A percentile compares a stretch with the other conserved stretches of the same genome.
Conservation (phyloP, 2,329 filamentous ascomycete species). For the Sarocladium strictum region DNA sequence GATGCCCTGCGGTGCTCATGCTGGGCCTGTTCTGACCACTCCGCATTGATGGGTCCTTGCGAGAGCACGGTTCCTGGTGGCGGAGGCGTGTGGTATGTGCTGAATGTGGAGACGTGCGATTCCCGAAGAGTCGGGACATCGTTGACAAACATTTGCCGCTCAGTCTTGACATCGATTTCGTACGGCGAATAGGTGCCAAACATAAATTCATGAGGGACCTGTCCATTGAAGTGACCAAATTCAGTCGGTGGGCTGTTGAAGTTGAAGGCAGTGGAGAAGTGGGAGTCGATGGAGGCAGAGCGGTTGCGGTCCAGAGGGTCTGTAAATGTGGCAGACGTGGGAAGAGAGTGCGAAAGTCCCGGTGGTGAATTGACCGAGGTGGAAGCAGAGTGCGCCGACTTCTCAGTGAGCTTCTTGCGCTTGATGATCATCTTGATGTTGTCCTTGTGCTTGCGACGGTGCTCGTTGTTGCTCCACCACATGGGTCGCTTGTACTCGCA, state of each 20-base stretch:
- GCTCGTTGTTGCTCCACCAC: slow-evolving; percentile 96
- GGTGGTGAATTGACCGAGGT: slow-evolving; percentile 63
- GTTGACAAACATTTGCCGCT: slow-evolving; percentile 89
- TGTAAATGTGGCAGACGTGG: slow-evolving; percentile 73
- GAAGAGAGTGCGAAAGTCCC: slow-evolving; percentile 73
- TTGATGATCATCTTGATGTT: slow-evolving; percentile 97
- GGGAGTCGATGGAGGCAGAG: slow-evolving; percentile 74
- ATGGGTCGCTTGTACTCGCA: slow-evolving; percentile 96
- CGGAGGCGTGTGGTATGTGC: slow-evolving; percentile 78
- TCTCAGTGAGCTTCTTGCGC: slow-evolving; percentile 89
- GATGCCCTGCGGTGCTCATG: slow-evolving; percentile 51
- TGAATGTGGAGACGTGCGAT: slow-evolving; percentile 87
- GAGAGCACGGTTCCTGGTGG: slow-evolving; percentile 62
- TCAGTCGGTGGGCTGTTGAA: slow-evolving; percentile 57
- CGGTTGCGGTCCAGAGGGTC: slow-evolving; percentile 68
- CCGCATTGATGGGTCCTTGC: slow-evolving; percentile 55
- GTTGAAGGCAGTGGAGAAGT: slow-evolving; percentile 67
- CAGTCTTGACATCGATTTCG: slow-evolving; percentile 93
- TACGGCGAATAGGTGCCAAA: slow-evolving; percentile 65
- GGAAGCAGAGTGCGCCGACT: slow-evolving; percentile 54
- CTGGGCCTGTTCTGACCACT: slow-evolving; percentile 43
- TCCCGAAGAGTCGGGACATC: slow-evolving; percentile 80
- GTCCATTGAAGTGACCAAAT: slow-evolving; percentile 56
- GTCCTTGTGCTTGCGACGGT: slow-evolving; percentile 82
- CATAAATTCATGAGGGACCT: slow-evolving; percentile 58